phyloP scores from a whole-genome alignment of 2,329 filamentous ascomycete genomes.

The Pseudocercospora eumusae region DNA sequence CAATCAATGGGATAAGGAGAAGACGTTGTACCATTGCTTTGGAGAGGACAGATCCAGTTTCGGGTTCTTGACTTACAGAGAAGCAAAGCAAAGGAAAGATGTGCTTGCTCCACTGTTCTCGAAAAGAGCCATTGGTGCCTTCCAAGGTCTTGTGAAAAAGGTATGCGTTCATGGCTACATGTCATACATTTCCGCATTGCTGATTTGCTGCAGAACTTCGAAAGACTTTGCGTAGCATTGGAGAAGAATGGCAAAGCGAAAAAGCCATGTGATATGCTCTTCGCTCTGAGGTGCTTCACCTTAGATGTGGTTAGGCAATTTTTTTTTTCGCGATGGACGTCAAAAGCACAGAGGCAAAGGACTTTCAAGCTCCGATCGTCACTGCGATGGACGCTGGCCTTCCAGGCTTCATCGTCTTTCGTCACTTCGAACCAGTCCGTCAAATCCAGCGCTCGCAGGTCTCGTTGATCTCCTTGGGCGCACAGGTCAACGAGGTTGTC shows the following conservation, averaged over 20 bases:
- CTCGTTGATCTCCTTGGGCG: constrained; percentile 43
- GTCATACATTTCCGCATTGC: neutral
- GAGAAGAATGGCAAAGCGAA: constrained; percentile 10
- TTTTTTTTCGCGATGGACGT: constrained; percentile 47
- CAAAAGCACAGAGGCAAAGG: constrained; percentile 43
- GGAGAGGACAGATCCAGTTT: constrained; percentile 48
- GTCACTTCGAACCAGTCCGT: constrained; percentile 44
- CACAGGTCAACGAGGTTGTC: constrained; percentile 40
- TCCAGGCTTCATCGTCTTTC: constrained; percentile 43
- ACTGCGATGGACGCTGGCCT: constrained; percentile 45
- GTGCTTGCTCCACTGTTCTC: constrained; percentile 48
- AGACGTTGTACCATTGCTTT: constrained; percentile 44
- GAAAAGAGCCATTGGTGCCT: constrained; percentile 40
- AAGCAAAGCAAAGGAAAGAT: constrained; percentile 46
- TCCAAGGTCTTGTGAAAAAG: constrained; percentile 42
- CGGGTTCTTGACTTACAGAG: constrained; percentile 44
- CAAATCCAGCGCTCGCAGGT: constrained; percentile 42
- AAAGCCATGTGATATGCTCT: constrained; percentile 35
- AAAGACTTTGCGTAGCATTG: constrained; percentile 17
- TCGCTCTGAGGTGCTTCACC: constrained; percentile 42
- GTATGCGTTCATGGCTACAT: neutral
- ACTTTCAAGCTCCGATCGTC: constrained; percentile 47
- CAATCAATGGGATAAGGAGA: constrained; percentile 49
- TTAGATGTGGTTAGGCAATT: constrained; percentile 46
- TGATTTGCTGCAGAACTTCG: constrained; percentile 34